Conservation (phyloP, 495 filamentous ascomycete species). For the Podospora pseudocomata region DNA sequence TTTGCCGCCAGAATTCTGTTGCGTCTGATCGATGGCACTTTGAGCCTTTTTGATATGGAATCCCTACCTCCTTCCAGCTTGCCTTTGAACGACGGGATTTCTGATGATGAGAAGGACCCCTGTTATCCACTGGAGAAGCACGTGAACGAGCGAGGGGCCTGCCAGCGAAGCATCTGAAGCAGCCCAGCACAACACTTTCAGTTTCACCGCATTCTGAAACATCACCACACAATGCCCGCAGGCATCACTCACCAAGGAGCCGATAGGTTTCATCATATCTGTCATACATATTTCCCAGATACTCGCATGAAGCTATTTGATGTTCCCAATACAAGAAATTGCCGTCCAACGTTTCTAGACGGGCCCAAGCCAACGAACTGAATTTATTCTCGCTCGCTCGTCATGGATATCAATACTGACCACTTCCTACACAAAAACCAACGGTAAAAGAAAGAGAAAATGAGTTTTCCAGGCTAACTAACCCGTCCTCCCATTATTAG, state of each 20-base stretch:
- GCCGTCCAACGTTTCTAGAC: background rate
- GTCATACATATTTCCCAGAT: background rate
- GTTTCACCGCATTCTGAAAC: background rate
- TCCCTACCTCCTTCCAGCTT: background rate
- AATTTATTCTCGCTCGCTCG: conserved; percentile 1
- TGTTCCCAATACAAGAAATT: background rate
- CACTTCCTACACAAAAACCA: conserved; percentile 7
- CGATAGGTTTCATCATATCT: background rate
- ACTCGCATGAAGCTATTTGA: background rate
- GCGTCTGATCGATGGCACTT: too few relatives aligned
- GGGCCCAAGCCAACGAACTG: background rate
- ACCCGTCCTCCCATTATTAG: background rate
- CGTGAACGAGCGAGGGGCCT: background rate
- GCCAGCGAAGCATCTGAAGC: background rate
- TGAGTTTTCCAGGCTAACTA: conserved; percentile 6
- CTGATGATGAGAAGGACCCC: background rate
- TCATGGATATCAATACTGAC: conserved; percentile 12
- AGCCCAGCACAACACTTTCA: background rate
- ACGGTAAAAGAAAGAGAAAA: background rate
- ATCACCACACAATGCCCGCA: background rate
- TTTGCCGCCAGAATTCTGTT: too few relatives aligned
- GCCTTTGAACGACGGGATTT: background rate
- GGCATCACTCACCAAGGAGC: background rate
- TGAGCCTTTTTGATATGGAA: background rate
- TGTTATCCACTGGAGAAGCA: background rate